Evolutionary conservation across 75 land plant species (phyloP), one percentile per base, ranked within the genome.

Genomic region (Gnetum montanum): DNA sequence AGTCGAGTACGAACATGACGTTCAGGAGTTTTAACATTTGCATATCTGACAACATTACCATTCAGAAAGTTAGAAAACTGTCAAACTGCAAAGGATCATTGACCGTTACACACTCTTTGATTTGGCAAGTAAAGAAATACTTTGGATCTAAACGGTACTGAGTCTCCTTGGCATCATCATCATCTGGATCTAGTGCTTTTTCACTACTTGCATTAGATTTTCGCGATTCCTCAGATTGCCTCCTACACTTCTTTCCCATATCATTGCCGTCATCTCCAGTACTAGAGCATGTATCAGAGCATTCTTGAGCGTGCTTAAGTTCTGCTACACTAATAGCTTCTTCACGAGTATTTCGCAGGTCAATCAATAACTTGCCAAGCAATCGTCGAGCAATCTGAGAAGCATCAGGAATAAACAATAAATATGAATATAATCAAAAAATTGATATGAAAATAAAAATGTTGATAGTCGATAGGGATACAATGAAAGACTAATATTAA

Each of bases 1-100:
- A 94, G 85, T 6, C 98, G 76, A 24, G 98, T 94, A 4, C 98
- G 91, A 27, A 94, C 98, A 66, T 94, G 98, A n/a, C 98, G 57
- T 58, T 94, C 98, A 16, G 98, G 98, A 41, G 98, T 85, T 60
- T 59, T 86, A 13, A 94, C 98, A 68, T 94, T 94, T 27, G 98
- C 98, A 76, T 94, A 94, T 71, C 98, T 94, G 75, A 49, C 25
- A 56, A 31, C 28, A 51, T n/a, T 34, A 18, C 7, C n/a, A 35
- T 18, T 28, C 28, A 19, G 30, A 23, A 49, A n/a, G n/a, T n/a
- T n/a, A n/a, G n/a, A n/a, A 35, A 3, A 10, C 16, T 20, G 23
- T 22, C 11, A 34, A 24, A n/a, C n/a, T n/a, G n/a, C n/a, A n/a
- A n/a, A n/a, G n/a, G n/a, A n/a, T n/a, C n/a, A n/a, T n/a, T n/a